A percentile compares a stretch with the other conserved stretches of the same genome.
phyloP scores from a whole-genome alignment of 768 basidiomycete genomes.

The Holtermannia corniformis region DNA sequence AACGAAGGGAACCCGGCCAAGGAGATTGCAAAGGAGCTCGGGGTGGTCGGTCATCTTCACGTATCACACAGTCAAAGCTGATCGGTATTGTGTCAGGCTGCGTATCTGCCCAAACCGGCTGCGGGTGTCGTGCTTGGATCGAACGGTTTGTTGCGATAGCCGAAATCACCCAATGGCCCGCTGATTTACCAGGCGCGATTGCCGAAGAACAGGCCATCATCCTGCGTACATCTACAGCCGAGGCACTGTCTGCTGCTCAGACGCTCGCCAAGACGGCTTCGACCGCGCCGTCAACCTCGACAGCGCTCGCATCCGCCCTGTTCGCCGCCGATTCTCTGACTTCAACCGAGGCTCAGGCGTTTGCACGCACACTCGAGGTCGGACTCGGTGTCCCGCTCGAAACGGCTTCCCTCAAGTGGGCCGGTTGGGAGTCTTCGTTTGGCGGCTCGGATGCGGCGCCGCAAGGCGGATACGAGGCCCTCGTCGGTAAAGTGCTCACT shows the following conservation, averaged over 20 bases:
- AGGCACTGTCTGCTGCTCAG: slow-evolving; percentile 29
- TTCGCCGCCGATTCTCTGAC: slow-evolving; percentile 11
- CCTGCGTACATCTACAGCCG: slow-evolving; percentile 16
- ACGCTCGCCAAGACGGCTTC: slow-evolving; percentile 25
- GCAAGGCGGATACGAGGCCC: slow-evolving; percentile 33
- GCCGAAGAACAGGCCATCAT: background rate
- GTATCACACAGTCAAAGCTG: too few species aligned
- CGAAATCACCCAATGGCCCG: too few species aligned
- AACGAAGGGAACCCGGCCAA: slow-evolving; percentile 34
- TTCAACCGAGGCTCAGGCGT: slow-evolving; percentile 5
- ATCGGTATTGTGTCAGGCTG: slow-evolving; percentile 10
- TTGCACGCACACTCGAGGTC: slow-evolving; percentile 35
- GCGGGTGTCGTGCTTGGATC: slow-evolving; percentile 30
- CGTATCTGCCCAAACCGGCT: slow-evolving; percentile 28
- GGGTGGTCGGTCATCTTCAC: slow-evolving; percentile 11
- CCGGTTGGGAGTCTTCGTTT: slow-evolving; percentile 36
- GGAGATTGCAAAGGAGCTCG: slow-evolving; percentile 27
- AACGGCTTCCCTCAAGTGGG: slow-evolving; percentile 30
- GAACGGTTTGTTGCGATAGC: slow-evolving; percentile 20
- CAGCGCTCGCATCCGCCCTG: slow-evolving; percentile 28
- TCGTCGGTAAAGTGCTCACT: slow-evolving; percentile 27
- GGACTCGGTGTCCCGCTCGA: slow-evolving; percentile 36
- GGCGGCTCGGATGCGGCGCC: slow-evolving; percentile 38
- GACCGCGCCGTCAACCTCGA: slow-evolving; percentile 19
- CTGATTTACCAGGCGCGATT: background rate